Base-by-base conservation (phyloP, 257 asterid genomes). In the Nicotiana attenuata region DNA sequence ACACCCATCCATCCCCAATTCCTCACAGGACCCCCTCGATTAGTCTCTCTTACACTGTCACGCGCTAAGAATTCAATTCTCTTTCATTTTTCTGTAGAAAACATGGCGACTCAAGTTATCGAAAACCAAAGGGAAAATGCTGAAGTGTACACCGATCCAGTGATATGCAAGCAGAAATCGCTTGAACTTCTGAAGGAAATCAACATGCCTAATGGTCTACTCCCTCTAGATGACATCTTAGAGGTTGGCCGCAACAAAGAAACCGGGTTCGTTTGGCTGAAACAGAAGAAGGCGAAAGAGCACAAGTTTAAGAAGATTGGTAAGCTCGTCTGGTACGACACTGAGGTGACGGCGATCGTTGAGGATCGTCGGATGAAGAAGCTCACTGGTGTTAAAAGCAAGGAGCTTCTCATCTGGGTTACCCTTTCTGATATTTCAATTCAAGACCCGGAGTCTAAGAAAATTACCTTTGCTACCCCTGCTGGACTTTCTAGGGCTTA, bases 391-490 rank as follows among this genome's bases (percentile, higher is more conserved):
- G 97, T 94, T n/a, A 90, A 91, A 88, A 88, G 93, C 84, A 94
- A 91, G 92, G 98, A 92, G 88, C 35, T 94, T 59, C 90, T 92
- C 81, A 67, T 94, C 80, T 94, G 98, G 97, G 35, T 94, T 76
- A 86, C 93, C 0, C 69, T 92, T 56, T 80, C 87, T 16, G 89
- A 91, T 79, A 92, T 91, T 26, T 88, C 88, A 1, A 87, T 92
- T 63, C 84, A 69, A 64, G 95, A 92, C 19, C 90, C 89, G 0
- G 81, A 33, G 29, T 83, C 90, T 13, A 92, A 85, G 9, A 89
- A 90, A 57, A 89, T 92, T 17, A 86, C 89, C 19, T 92, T 92
- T 55, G 87, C 76, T 11, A 89, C 94, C 41, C 85, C 92, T 1
- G 59, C 91, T 13, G 97, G 97, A 8, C 77, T 92, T 57, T 87